Evolutionary conservation across 805 yeast species (phyloP).

Genomic region (Sugiyamaella lignohabitans): DNA sequence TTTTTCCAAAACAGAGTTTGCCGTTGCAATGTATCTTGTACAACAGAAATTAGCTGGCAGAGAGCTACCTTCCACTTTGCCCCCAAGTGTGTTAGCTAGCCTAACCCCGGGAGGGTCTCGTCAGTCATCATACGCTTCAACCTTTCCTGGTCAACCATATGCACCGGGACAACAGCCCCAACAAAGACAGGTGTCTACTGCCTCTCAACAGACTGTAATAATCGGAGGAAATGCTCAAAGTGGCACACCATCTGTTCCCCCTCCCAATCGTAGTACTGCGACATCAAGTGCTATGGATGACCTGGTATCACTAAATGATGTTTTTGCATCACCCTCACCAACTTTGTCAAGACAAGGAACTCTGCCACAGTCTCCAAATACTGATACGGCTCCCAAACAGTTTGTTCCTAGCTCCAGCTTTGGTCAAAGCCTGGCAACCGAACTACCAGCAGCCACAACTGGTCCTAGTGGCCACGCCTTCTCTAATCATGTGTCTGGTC

Average conservation of each 20-base stretch:
- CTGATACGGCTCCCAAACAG: constrained; percentile 16
- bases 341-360: constrained; percentile 26
- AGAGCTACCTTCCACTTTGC: constrained; percentile 71
- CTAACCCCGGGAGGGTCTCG: constrained; percentile 32
- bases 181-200: not conserved
- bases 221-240: constrained; percentile 1
- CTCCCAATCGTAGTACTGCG: constrained; percentile 16
- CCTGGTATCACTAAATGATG: constrained; percentile 43
- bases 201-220: constrained; percentile 1
- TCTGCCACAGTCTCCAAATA: constrained; percentile 14
- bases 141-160: not conserved
- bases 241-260: constrained; percentile 1
- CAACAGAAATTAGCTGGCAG: constrained; percentile 76
- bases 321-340: constrained; percentile 42
- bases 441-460: constrained; percentile 18
- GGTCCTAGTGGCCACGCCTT: no score
- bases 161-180: not conserved
- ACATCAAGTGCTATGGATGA: constrained; percentile 26
- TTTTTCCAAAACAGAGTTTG: constrained; percentile 75
- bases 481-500: constrained; percentile 17
- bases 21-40: constrained; percentile 89
- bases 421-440: constrained; percentile 60
- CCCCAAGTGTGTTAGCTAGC: constrained; percentile 47
- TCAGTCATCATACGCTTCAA: constrained; percentile 11
- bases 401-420: constrained; percentile 82